Conservation (phyloP, 2,329 filamentous ascomycete species). For the Lomentospora prolificans region DNA sequence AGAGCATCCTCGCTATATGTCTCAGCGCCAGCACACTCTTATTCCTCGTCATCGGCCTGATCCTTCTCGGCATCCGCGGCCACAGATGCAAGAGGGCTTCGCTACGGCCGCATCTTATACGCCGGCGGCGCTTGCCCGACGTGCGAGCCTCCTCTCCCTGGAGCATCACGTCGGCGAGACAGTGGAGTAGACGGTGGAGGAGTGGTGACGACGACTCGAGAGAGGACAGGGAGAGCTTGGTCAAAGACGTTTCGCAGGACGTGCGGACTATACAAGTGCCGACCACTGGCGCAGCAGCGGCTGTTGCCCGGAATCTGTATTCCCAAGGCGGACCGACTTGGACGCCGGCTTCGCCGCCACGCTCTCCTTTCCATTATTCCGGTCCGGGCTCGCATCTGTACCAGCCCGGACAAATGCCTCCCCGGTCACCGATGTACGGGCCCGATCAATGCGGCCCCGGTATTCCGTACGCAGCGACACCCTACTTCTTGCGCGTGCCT, state of each 20-base stretch:
- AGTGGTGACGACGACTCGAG: background rate
- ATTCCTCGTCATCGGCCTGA: constrained; percentile 30
- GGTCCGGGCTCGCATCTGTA: background rate
- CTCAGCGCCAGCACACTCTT: constrained; percentile 37
- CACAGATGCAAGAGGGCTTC: background rate
- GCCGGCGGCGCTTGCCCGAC: background rate
- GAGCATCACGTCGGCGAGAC: background rate
- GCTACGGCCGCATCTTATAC: background rate
- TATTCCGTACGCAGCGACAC: background rate
- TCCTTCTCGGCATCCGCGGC: constrained; percentile 19
- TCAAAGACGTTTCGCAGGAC: background rate
- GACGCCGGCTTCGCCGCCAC: background rate
- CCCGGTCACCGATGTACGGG: background rate
- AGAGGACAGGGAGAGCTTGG: background rate
- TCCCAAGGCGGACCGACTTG: background rate
- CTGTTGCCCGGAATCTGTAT: background rate
- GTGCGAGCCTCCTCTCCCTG: background rate
- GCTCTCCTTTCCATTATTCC: background rate
- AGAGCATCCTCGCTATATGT: constrained; percentile 34
- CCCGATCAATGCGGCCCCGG: background rate
- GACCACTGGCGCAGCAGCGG: background rate
- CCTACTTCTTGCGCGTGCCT: background rate
- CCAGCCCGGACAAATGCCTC: background rate
- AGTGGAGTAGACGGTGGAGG: background rate
- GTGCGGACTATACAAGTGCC: background rate